phyloP scores from a whole-genome alignment of 2,329 filamentous ascomycete species.

The Epichloe brachyelytri region DNA sequence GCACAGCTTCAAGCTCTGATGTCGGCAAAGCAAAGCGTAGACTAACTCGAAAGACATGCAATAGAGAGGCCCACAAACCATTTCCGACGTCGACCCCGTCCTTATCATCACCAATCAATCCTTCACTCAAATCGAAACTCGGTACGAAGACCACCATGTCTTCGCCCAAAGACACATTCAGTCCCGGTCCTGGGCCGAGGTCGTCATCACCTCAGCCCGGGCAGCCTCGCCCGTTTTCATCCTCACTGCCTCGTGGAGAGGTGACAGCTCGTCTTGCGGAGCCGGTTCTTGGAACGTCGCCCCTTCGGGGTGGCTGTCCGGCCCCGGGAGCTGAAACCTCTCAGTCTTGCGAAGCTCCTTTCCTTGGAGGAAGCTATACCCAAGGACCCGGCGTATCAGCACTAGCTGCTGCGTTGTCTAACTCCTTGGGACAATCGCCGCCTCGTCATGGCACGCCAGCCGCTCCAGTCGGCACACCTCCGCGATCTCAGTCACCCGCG shows the following conservation, averaged over 20 bases:
- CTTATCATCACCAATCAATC: not conserved
- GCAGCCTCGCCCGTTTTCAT: conserved; percentile 32
- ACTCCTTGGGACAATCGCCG: conserved; percentile 57
- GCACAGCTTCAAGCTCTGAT: not conserved
- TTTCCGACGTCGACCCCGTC: not conserved
- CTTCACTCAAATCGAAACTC: not conserved
- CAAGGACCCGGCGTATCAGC: conserved; percentile 77
- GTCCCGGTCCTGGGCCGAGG: conserved; percentile 24
- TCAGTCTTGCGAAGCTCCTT: conserved; percentile 40
- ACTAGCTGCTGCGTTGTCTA: conserved; percentile 74
- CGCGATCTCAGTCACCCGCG: conserved; percentile 24
- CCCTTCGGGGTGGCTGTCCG: conserved; percentile 24
- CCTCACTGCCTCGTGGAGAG: conserved; percentile 44
- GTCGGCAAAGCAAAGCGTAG: not conserved
- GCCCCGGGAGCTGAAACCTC: conserved; percentile 11
- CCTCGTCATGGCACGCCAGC: conserved; percentile 57
- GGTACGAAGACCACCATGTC: conserved; percentile 16
- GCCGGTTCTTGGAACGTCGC: conserved; percentile 33
- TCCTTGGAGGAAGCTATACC: conserved; percentile 50
- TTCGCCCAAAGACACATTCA: conserved; percentile 24
- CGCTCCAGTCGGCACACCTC: conserved; percentile 44
- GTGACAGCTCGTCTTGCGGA: conserved; percentile 49
- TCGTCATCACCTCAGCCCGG: conserved; percentile 36
- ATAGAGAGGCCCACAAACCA: not conserved
- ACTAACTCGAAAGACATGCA: not conserved